A percentile compares a stretch with the other conserved stretches of the same genome.
Evolutionary conservation across 1,284 basidiomycete genomes (phyloP).

Genomic region (Apiotrichum gracile): DNA sequence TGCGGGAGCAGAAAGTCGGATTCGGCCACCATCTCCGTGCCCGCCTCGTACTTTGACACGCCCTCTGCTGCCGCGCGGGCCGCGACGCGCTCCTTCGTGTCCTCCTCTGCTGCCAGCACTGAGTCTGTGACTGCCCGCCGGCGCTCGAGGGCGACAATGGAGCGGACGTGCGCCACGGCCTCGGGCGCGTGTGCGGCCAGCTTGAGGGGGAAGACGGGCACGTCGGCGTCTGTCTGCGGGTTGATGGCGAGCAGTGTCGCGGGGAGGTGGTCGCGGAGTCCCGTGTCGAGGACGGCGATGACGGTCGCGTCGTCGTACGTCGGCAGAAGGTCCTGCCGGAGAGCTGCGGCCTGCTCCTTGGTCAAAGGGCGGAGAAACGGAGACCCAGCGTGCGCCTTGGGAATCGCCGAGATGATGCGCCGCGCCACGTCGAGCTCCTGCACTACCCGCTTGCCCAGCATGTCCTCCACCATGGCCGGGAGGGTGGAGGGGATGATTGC

Average conservation of each 20-base stretch:
- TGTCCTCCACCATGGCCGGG: conserved; percentile 5
- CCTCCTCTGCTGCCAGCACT: background rate
- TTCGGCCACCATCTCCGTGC: background rate
- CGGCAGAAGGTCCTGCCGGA: background rate
- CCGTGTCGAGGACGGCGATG: conserved; percentile 3
- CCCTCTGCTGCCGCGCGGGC: background rate
- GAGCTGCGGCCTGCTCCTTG: background rate
- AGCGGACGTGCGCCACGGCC: background rate
- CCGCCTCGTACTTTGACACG: background rate
- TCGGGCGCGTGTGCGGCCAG: background rate
- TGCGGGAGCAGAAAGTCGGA: background rate
- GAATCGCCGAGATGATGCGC: background rate
- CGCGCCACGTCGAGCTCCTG: conserved; percentile 19
- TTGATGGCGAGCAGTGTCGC: background rate
- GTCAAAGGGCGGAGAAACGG: conserved; percentile 1
- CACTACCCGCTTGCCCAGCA: conserved; percentile 13
- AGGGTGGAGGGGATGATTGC: background rate
- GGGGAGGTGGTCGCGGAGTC: background rate
- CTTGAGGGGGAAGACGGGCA: background rate
- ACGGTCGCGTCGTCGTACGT: background rate
- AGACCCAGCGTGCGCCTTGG: too few relatives aligned
- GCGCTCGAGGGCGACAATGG: background rate
- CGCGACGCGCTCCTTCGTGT: background rate
- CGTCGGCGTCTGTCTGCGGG: background rate
- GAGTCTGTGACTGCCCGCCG: background rate